Conservation (phyloP, 2,329 filamentous ascomycete genomes). For the Scedosporium dehoogii region DNA sequence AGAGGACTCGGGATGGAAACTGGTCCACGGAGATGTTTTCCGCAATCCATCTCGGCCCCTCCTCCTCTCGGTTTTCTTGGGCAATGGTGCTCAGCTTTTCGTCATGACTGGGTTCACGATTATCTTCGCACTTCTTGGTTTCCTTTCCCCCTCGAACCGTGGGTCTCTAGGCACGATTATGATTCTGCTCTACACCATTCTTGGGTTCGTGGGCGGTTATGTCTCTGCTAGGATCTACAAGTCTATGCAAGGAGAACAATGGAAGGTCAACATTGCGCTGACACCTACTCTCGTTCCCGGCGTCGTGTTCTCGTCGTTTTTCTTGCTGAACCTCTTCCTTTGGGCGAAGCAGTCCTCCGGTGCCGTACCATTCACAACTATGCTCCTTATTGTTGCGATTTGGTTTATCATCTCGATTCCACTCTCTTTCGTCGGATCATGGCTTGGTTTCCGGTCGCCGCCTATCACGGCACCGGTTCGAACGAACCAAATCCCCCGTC, state of each 20-base stretch:
- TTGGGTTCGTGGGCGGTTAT: constrained; percentile 89
- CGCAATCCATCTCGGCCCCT: constrained; percentile 75
- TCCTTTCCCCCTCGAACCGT: constrained; percentile 90
- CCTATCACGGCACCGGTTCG: constrained; percentile 72
- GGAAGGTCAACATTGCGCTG: constrained; percentile 86
- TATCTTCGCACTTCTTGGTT: constrained; percentile 83
- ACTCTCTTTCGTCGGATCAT: constrained; percentile 80
- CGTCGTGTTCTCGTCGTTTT: constrained; percentile 79
- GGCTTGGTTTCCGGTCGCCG: constrained; percentile 76
- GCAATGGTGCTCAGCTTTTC: constrained; percentile 92
- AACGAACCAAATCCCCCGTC: constrained; percentile 95
- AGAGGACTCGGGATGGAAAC: constrained; percentile 97
- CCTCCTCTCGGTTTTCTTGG: constrained; percentile 76
- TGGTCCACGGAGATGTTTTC: constrained; percentile 97
- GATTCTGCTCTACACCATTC: constrained; percentile 84
- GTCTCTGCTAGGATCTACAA: constrained; percentile 88
- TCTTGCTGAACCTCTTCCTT: constrained; percentile 90
- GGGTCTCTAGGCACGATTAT: constrained; percentile 90
- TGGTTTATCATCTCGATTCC: constrained; percentile 98
- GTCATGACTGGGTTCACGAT: constrained; percentile 97
- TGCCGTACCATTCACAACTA: constrained; percentile 91
- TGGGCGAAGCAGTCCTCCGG: constrained; percentile 90
- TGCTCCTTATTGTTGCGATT: constrained; percentile 85
- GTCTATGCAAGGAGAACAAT: constrained; percentile 79
- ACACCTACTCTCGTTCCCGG: constrained; percentile 81